Evolutionary conservation across 2,329 filamentous ascomycete species (phyloP), one percentile per base, ranked within the genome.

Genomic region (Penicillium sclerotiorum): DNA sequence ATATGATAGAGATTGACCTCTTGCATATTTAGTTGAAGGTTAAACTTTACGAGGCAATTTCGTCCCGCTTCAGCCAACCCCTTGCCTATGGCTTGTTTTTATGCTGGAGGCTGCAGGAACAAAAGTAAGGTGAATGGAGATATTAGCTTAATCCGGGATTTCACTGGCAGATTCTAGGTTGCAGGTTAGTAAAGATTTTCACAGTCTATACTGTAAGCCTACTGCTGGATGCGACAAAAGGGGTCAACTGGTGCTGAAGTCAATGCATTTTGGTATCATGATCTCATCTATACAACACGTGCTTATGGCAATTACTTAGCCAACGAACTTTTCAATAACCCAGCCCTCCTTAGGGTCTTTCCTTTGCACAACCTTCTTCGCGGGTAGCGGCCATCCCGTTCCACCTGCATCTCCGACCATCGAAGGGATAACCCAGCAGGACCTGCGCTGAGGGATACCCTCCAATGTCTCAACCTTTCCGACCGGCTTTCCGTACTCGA

Each of bases 401-500:
- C 83, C 83, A 0, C 83, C 85, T 0, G 79, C 73, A 53, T 80
- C 83, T 63, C 90, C 88, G 0, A 88, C 86, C 57, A 97, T 67
- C 58, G 86, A 87, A 40, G 92, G 87, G 57, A 93, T 83, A 2
- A 95, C 88, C 83, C 89, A 95, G 61, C 88, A 91, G 71, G 94
- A 87, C 41, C 92, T 81, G 55, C 74, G 73, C 60, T 77, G 78
- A 36, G 68, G 73, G 41, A 72, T 68, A 0, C 74, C 77, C 9
- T 69, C 73, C 40, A 77, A 72, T 33, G 73, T 70, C 55, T 80
- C 77, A 12, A 89, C 82, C 76, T 94, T 92, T 60, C 94, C 94
- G 66, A 96, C 86, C 1, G 94, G 93, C 75, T 97, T 97, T 3
- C 90, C 89, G 59, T 93, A 91, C 30, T 83, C 83, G 18, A 97